Base-by-base conservation (phyloP, 768 basidiomycete species). In the Tubosaeta sp. region DNA sequence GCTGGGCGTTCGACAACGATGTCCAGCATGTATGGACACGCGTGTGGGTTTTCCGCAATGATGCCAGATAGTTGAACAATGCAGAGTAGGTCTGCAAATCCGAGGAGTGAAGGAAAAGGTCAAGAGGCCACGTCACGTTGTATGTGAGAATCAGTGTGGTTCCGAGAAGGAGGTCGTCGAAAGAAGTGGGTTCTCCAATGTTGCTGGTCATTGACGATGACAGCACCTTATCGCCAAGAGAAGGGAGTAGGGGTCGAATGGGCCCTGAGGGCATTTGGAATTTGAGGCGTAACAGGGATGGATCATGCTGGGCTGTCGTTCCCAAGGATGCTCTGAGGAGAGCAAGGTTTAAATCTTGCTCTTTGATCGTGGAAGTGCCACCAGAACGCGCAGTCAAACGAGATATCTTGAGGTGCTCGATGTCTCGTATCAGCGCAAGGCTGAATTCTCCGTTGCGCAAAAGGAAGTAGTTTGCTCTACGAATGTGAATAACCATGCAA, bases 381-480 rank as follows among this genome's bases (percentile, higher is more conserved):
- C 79, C 85, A 22, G 81, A 76, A 55, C 81, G 83, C 24, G 77
- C 75, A 25, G 82, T 86, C 45, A 96, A 68, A 34, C 92, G 84
- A 18, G 87, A 85, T 21, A 86, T 60, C 60, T 91, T 92, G 48
- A 96, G 77, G 11, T 86, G 81, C 65, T 93, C 89, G 27, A 96
- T 81, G 66, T 94, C 92, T 29, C 85, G 80, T 43, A 96, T 91
- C 18, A 95, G 75, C 0, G 91, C 82, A 14, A 91, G 74, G 42
- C 83, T 80, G 62, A 91, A 94, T 66, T 94, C 92, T 24, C 91
- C 91, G 62, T 94, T 90, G 36, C 91, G 82, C 34, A 91, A 71
- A 6, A 96, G 78, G 63, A 94, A 94, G 66, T 93, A 94, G 60
- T 89, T 82, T 43, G 86, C 90, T 47, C 92, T 94, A 54, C 9